Conservation (phyloP, 148 eudicot genomes). For the Rhododendron simsii region DNA sequence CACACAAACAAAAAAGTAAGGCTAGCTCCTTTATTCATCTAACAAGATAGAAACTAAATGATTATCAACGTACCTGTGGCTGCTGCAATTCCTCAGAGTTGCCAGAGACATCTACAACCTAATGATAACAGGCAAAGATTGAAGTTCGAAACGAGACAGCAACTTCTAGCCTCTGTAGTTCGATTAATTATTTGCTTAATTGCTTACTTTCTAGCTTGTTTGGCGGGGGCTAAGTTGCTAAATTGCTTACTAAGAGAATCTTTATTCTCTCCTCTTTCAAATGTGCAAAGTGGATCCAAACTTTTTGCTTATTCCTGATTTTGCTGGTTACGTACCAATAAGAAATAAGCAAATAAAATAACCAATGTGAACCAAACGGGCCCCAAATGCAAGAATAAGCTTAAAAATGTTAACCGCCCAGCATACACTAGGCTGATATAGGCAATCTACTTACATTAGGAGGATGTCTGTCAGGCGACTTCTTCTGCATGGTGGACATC, state of each 20-base stretch:
- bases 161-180: background rate
- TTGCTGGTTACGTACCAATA: background rate
- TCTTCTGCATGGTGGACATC: constrained; percentile 32
- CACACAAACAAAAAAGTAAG: background rate
- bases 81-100: constrained; percentile 12
- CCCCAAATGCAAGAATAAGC: background rate
- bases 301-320: background rate
- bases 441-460: constrained; percentile 10
- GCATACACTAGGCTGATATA: background rate
- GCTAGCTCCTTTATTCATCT: background rate
- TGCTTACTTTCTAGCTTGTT: background rate
- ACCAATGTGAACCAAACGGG: background rate
- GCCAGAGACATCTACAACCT: constrained; percentile 13
- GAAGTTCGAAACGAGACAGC: background rate
- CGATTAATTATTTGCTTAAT: background rate
- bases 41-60: background rate
- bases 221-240: background rate
- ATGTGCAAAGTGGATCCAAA: background rate
- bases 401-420: background rate
- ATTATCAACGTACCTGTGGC: background rate
- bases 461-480: background rate
- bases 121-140: background rate
- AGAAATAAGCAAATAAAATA: background rate
- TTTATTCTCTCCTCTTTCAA: background rate
- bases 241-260: background rate